phyloP scores from a whole-genome alignment of 1,284 basidiomycete genomes.

The Ustilago esculenta region DNA sequence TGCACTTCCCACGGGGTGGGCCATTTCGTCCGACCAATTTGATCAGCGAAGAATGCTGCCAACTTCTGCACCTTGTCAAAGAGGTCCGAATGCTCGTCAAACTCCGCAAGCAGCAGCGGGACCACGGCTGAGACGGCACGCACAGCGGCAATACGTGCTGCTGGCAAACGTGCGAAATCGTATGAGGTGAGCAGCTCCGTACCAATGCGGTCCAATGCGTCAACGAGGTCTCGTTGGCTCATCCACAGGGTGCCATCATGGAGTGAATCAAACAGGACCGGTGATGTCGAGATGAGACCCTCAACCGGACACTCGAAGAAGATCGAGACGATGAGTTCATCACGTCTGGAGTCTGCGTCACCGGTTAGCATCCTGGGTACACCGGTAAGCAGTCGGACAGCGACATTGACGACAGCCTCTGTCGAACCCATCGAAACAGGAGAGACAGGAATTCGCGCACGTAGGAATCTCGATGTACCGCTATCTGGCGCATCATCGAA shows the following conservation, averaged over 20 bases:
- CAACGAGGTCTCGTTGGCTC: slow-evolving; percentile 29
- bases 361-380: slow-evolving; percentile 20
- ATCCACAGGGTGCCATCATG: slow-evolving; percentile 20
- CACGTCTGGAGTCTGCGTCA: slow-evolving; percentile 4
- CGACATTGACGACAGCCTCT: slow-evolving; percentile 5
- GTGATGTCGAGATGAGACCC: slow-evolving; percentile 9
- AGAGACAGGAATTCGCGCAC: neutral
- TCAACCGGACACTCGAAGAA: slow-evolving; percentile 30
- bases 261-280: slow-evolving; percentile 20
- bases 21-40: slow-evolving; percentile 28
- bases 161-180: slow-evolving; percentile 15
- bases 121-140: slow-evolving; percentile 13
- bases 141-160: slow-evolving; percentile 21
- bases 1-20: slow-evolving; percentile 35
- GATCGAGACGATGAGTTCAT: slow-evolving; percentile 19
- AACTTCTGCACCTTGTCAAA: slow-evolving; percentile 38
- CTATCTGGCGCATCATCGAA: slow-evolving; percentile 33
- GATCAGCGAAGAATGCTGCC: slow-evolving; percentile 33
- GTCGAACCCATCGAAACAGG: neutral
- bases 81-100: slow-evolving; percentile 28
- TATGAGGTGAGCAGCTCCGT: slow-evolving; percentile 34
- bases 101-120: slow-evolving; percentile 14
- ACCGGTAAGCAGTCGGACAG: slow-evolving; percentile 12
- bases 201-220: slow-evolving; percentile 39
- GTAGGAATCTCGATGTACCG: neutral